These are phyloP conservation scores for Cucurbita argyrosperma DNA, from an alignment of 306 rosid genomes.

Conservation along the genomic window DNA sequence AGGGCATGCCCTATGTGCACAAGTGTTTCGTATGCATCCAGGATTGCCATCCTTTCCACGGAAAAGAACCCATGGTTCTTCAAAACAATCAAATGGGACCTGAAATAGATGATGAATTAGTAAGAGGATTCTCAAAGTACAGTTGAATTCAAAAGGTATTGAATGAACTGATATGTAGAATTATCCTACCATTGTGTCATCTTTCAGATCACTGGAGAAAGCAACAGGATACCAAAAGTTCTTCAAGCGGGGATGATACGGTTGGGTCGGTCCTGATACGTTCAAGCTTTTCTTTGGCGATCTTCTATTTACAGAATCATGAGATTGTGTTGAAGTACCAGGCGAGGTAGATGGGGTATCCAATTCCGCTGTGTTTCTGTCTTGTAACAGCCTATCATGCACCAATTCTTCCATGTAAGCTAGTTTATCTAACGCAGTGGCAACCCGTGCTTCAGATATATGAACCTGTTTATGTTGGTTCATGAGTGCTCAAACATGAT, in stretches of 20 bases:
- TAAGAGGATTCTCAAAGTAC: constrained; percentile 10
- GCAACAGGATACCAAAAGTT: constrained; percentile 98
- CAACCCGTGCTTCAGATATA: constrained; percentile 84
- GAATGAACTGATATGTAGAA: not conserved
- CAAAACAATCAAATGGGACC: constrained; percentile 86
- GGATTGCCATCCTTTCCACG: constrained; percentile 89
- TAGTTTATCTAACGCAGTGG: constrained; percentile 84
- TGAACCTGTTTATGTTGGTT: constrained; percentile 55
- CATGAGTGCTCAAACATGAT: constrained; percentile 14
- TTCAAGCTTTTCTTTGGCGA: constrained; percentile 42
- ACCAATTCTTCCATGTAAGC: constrained; percentile 98
- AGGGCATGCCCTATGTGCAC: constrained; percentile 98
- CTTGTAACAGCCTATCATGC: constrained; percentile 64
- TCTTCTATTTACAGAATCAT: constrained; percentile 18
- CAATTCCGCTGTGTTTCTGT: constrained; percentile 26
- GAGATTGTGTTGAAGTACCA: constrained; percentile 34
- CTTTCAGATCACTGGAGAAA: constrained; percentile 59
- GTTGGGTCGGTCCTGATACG: constrained; percentile 80
- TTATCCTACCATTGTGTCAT: constrained; percentile 70
- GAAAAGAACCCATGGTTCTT: constrained; percentile 90
- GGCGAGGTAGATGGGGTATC: constrained; percentile 41
- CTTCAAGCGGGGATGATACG: constrained; percentile 77
- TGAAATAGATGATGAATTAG: constrained; percentile 28
- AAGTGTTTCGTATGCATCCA: constrained; percentile 89
- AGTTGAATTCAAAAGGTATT: not conserved